Conservation (phyloP, 2,329 filamentous ascomycete genomes). For the Escovopsis weberi region DNA sequence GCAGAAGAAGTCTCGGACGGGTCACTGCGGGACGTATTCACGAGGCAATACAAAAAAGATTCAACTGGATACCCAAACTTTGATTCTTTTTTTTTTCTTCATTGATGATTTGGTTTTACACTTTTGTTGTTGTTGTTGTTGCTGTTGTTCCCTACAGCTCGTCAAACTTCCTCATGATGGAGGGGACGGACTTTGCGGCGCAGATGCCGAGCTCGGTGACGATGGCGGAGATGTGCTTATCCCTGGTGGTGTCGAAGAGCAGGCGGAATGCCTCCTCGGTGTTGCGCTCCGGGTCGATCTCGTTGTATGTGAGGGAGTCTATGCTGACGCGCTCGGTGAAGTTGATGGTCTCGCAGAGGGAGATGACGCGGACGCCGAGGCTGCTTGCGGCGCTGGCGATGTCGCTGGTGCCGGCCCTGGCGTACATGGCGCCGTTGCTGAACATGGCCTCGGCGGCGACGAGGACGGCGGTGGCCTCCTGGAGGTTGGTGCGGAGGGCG, state of each 20-base stretch:
- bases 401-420: slow-evolving; percentile 71
- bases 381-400: slow-evolving; percentile 72
- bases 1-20: not conserved
- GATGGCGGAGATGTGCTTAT: slow-evolving; percentile 74
- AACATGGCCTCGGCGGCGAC: slow-evolving; percentile 92
- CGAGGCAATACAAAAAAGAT: too few species aligned
- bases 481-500: slow-evolving; percentile 60
- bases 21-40: too few species aligned
- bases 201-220: slow-evolving; percentile 83
- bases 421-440: slow-evolving; percentile 84
- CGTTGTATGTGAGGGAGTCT: slow-evolving; percentile 88
- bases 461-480: slow-evolving; percentile 54
- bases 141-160: slow-evolving; percentile 27
- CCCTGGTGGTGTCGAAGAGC: slow-evolving; percentile 84
- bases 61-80: not conserved
- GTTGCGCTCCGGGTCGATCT: slow-evolving; percentile 65
- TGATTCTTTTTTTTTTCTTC: not conserved
- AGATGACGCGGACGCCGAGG: slow-evolving; percentile 64
- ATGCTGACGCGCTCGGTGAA: slow-evolving; percentile 76
- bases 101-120: not conserved
- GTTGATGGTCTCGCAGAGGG: slow-evolving; percentile 89
- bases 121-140: too few species aligned
- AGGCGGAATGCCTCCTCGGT: slow-evolving; percentile 42
- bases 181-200: slow-evolving; percentile 71
- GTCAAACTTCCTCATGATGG: slow-evolving; percentile 41